phyloP scores from a whole-genome alignment of 768 basidiomycete genomes.

The Gloeophyllum trabeum region DNA sequence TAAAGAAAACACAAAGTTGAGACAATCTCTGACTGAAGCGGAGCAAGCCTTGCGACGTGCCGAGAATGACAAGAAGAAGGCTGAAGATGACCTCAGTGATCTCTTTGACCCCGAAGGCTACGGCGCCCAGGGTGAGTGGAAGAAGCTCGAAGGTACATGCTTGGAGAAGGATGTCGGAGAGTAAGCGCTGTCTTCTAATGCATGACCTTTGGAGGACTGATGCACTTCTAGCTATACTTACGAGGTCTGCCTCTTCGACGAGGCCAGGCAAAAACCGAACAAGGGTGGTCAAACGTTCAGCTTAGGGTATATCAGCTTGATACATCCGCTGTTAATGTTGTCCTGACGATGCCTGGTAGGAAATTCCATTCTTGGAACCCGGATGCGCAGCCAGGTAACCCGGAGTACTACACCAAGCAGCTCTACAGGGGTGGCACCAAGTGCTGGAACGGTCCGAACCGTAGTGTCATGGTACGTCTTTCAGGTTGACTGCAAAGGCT shows the following conservation, averaged over 20 bases:
- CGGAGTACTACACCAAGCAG: slow-evolving; percentile 74
- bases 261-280: slow-evolving; percentile 81
- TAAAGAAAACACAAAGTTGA: too few species aligned
- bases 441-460: slow-evolving; percentile 95
- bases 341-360: slow-evolving; percentile 22
- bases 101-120: slow-evolving; percentile 59
- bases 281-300: slow-evolving; percentile 64
- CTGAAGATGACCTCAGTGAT: slow-evolving; percentile 46
- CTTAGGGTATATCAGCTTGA: slow-evolving; percentile 59
- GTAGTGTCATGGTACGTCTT: slow-evolving; percentile 61
- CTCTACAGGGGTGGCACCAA: slow-evolving; percentile 74
- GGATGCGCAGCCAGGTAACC: slow-evolving; percentile 44
- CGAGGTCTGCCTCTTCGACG: slow-evolving; percentile 84
- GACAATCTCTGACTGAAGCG: too few species aligned
- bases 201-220: slow-evolving; percentile 1
- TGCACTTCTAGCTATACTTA: slow-evolving; percentile 68
- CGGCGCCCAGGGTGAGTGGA: slow-evolving; percentile 86
- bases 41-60: slow-evolving; percentile 45
- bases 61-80: slow-evolving; percentile 39
- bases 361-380: slow-evolving; percentile 77
- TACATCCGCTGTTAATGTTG: neutral
- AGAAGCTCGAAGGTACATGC: slow-evolving; percentile 81
- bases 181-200: slow-evolving; percentile 36
- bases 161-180: slow-evolving; percentile 80
- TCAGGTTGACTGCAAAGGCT: neutral